Base-by-base conservation (phyloP, 768 basidiomycete genomes). In the Lentinula sp. region DNA sequence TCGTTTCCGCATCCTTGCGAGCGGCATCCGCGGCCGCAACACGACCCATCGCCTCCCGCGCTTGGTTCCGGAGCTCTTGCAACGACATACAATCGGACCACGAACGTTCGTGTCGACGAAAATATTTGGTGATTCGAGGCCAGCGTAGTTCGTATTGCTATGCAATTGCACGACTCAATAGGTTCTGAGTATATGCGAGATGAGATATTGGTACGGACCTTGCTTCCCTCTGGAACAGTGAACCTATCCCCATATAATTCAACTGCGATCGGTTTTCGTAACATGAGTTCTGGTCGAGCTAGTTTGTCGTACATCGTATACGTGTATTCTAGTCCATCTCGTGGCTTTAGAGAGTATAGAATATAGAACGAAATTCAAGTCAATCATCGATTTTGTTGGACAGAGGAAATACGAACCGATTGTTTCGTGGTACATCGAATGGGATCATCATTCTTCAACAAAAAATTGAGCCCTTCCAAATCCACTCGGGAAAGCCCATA, bases 61-160 rank as follows among this genome's bases (percentile, higher is more conserved):
- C 90, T 60, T 86, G 78, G 2, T 70, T 68, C 61, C 88, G 81
- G 13, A 88, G 71, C 18, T 77, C 76, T 20, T 78, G 71, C 3
- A 87, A 73, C 23, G 77, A 74, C 35, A 80, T 66, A 18, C 80
- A 80, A 37, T 87, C 84, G 37, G 69, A 73, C 86, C 90, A 92
- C n/a, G 74, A 69, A 16, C 93, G 82, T 62, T 93, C 90, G 23
- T 69, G 71, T 0, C 74, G 66, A 6, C 87, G 82, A 69, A 82
- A 83, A 1, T 86, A 73, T 68, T 94, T 95, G 37, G 80, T 80
- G 35, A 95, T 78, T 53, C 94, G 79, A 0, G 94, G 91, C 70
- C 90, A 95, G 20, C 94, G 87, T 4, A 94, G 77, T 64, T 91
- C 91, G 68, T 95, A 95, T 67, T 87, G 78, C 91, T 93, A 28